These are phyloP conservation scores for Boeremia exigua DNA, from an alignment of 2,329 filamentous ascomycete species.

Conservation along the genomic window DNA sequence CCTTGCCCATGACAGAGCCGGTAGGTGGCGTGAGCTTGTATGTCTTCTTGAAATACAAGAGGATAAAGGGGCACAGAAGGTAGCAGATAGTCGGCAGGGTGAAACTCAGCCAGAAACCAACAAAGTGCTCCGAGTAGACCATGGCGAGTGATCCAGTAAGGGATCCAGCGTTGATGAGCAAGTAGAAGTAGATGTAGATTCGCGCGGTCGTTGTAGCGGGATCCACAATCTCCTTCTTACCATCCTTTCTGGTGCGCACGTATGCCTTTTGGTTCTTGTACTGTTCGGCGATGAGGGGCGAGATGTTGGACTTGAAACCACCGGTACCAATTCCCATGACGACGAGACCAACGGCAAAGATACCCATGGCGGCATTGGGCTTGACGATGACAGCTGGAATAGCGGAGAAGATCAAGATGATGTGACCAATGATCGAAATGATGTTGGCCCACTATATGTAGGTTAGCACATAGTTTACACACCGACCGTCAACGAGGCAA, in stretches of 20 bases:
- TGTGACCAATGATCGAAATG: constrained; percentile 64
- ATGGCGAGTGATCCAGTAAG: constrained; percentile 45
- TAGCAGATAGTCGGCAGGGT: constrained; percentile 71
- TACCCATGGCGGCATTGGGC: constrained; percentile 57
- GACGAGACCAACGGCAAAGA: constrained; percentile 64
- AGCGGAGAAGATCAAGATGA: constrained; percentile 63
- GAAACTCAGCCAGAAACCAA: constrained; percentile 77
- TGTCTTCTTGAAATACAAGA: constrained; percentile 66
- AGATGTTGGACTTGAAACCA: constrained; percentile 72
- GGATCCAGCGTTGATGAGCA: constrained; percentile 48
- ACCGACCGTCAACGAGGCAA: not conserved
- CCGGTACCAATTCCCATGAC: constrained; percentile 71
- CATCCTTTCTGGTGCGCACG: constrained; percentile 37
- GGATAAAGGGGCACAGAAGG: constrained; percentile 63
- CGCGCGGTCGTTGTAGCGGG: constrained; percentile 70
- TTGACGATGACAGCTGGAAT: constrained; percentile 59
- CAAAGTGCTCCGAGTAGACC: constrained; percentile 50
- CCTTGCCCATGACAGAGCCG: constrained; percentile 74
- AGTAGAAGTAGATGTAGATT: constrained; percentile 57
- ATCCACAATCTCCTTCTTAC: constrained; percentile 68
- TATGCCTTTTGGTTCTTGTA: constrained; percentile 41
- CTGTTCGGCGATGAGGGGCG: constrained; percentile 66
- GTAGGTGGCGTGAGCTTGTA: constrained; percentile 71
- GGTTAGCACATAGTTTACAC: not conserved
- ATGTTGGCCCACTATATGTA: constrained; percentile 54